These are phyloP conservation scores for Mycena venus DNA, from an alignment of 768 basidiomycete species.

Conservation along the genomic window DNA sequence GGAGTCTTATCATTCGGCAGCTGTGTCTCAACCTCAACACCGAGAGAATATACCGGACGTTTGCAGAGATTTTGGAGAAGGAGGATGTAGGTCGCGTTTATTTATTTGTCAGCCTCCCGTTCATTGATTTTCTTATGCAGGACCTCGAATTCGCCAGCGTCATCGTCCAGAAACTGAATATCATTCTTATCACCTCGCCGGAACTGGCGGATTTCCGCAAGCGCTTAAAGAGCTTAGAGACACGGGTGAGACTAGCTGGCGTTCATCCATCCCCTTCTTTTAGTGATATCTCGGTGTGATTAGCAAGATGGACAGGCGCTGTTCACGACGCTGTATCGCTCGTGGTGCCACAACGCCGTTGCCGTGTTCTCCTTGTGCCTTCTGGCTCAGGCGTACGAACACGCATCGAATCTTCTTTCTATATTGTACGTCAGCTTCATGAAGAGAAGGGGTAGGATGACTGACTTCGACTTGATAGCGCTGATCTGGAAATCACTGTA, in stretches of 20 bases:
- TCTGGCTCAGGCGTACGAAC: constrained; percentile 98
- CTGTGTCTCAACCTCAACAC: constrained; percentile 94
- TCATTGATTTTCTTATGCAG: constrained; percentile 53
- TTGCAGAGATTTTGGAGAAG: constrained; percentile 97
- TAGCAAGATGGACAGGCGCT: constrained; percentile 96
- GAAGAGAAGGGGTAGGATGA: not conserved
- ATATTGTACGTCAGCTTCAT: constrained; percentile 77
- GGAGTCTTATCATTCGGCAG: constrained; percentile 96
- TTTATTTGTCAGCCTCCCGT: not conserved
- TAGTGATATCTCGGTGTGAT: not conserved
- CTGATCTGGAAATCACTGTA: constrained; percentile 97
- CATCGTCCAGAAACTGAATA: constrained; percentile 97
- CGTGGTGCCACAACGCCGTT: constrained; percentile 99
- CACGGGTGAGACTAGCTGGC: constrained; percentile 69
- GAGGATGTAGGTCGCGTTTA: constrained; percentile 79
- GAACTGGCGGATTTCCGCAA: constrained; percentile 96
- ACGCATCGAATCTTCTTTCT: constrained; percentile 94
- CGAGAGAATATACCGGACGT: constrained; percentile 94
- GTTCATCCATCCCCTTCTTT: not conserved
- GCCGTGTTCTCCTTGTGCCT: constrained; percentile 97
- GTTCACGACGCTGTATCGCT: constrained; percentile 94
- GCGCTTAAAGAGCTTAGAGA: constrained; percentile 92
- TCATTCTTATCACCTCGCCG: constrained; percentile 96
- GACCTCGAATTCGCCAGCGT: constrained; percentile 98
- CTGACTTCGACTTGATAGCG: constrained; percentile 60